Base-by-base conservation (phyloP, 2,329 filamentous ascomycete genomes). In the Colletotrichum costaricense region DNA sequence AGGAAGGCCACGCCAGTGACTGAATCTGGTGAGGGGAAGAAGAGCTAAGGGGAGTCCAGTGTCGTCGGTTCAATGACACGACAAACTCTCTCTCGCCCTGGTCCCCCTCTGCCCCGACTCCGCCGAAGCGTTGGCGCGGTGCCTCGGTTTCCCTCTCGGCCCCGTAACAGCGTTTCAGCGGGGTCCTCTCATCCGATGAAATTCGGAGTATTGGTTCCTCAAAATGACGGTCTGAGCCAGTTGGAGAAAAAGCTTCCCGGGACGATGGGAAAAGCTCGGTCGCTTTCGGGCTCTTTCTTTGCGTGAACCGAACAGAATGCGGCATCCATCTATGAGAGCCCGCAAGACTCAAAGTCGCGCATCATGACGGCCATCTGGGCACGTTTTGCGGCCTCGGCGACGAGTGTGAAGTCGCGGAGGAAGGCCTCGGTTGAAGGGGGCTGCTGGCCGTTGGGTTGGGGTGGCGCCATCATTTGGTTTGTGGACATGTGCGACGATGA, bases 361-460 rank as follows among this genome's bases (percentile, higher is more conserved):
- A 95, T 93, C 81, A 98, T 86, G 79, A 95, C 92, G 55, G 94
- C 94, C 88, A 98, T 94, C 83, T 98, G 95, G 11, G 96, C 96
- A 55, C 95, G 89, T 84, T 97, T 98, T 56, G 95, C 96, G 2
- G 96, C 96, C 86, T 98, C 96, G 46, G 95, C 95, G 55, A 98
- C 89, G 35, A 98, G 89, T 72, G 90, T 96, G 79, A 96, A 94
- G 82, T 97, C 93, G 78, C 92, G 91, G 73, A 97, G 88, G 80
- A 95, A 95, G 33, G 84, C 76, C 67, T 90, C 88, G 64, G 88
- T 87, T 16, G 86, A 87, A 1, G 85, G 79, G 73, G 72, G 62
- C 22, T 49, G 57, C 74, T 79, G 79, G 56, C 78, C 74, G 74
- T 79, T 79, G 54, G 79, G 75, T 22, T 79, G 78, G 57, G 78